These are phyloP conservation scores for Mortierella polycephala DNA, from an alignment of 371 early-diverging fungal species.

Conservation along the genomic window DNA sequence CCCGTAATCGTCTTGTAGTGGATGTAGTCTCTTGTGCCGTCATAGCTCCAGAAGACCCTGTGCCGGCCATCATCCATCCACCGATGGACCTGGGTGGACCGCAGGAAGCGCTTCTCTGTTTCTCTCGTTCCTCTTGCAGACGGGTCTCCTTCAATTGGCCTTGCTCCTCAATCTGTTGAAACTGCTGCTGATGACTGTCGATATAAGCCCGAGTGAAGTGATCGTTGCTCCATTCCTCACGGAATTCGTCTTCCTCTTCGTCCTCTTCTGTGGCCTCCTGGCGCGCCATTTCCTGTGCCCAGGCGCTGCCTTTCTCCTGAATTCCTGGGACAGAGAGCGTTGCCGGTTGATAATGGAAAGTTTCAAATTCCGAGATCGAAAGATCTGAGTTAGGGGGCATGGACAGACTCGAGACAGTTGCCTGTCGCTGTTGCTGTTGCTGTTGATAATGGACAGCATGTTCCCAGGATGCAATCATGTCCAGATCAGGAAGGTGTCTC, in stretches of 20 bases:
- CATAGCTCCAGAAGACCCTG: neutral
- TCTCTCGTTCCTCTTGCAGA: constrained; percentile 33
- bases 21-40: constrained; percentile 3
- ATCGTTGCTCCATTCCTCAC: constrained; percentile 55
- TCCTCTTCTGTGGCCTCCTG: constrained; percentile 17
- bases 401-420: constrained; percentile 7
- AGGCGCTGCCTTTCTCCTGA: constrained; percentile 4
- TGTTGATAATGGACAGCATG: constrained; percentile 8
- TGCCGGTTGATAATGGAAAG: constrained; percentile 6
- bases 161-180: constrained; percentile 39
- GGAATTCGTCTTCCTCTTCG: constrained; percentile 41
- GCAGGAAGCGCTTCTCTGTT: constrained; percentile 10
- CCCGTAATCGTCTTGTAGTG: constrained; percentile 11
- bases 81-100: constrained; percentile 12
- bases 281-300: constrained; percentile 28
- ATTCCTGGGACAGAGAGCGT: neutral
- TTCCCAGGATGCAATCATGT: constrained; percentile 41
- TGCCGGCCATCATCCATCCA: constrained; percentile 41
- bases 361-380: constrained; percentile 19
- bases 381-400: constrained; percentile 4
- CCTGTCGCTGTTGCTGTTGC: constrained; percentile 3
- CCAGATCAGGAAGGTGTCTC: constrained; percentile 30
- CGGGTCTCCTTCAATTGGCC: constrained; percentile 40
- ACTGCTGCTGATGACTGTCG: constrained; percentile 33
- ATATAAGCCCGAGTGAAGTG: constrained; percentile 47